Evolutionary conservation across 108 stramenopile species (phyloP).

Genomic region (Nitzschia sp.): DNA sequence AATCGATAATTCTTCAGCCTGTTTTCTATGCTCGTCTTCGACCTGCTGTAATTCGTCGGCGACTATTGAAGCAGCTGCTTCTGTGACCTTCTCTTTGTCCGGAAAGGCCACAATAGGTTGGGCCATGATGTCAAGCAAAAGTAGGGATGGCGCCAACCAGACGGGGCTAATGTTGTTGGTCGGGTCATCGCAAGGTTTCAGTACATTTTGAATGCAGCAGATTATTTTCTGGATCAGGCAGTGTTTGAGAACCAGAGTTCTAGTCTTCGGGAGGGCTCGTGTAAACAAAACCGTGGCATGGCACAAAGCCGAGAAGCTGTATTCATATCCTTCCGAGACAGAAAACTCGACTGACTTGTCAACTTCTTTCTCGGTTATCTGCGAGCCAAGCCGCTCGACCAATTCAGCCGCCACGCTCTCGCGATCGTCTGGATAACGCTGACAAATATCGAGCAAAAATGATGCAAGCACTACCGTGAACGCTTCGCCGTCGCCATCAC

Average conservation of each 20-base stretch:
- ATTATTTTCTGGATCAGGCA: conserved; percentile 50
- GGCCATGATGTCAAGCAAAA: conserved; percentile 79
- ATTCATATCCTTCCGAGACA: conserved; percentile 19
- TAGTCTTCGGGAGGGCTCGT: conserved; percentile 62
- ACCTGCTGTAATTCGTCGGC: conserved; percentile 51
- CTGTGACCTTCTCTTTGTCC: conserved; percentile 35
- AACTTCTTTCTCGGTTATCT: conserved; percentile 16
- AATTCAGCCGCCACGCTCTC: conserved; percentile 41
- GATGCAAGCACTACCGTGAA: conserved; percentile 68
- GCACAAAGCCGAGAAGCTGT: conserved; percentile 44
- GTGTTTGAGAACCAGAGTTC: conserved; percentile 54
- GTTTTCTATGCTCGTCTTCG: conserved; percentile 55
- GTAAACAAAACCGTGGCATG: conserved; percentile 72
- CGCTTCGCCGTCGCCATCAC: conserved; percentile 63
- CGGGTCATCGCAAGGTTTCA: conserved; percentile 16
- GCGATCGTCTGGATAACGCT: conserved; percentile 46
- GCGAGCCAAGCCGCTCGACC: conserved; percentile 38
- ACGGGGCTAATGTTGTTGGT: conserved; percentile 33
- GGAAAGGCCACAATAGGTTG: conserved; percentile 58
- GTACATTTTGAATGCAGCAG: conserved; percentile 47
- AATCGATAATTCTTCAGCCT: conserved; percentile 34
- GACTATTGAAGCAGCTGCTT: neutral
- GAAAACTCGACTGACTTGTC: neutral
- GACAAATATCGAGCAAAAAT: conserved; percentile 69
- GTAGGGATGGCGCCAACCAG: conserved; percentile 69